Conservation (phyloP, 768 basidiomycete genomes). For the Pulveroboletus sp. region DNA sequence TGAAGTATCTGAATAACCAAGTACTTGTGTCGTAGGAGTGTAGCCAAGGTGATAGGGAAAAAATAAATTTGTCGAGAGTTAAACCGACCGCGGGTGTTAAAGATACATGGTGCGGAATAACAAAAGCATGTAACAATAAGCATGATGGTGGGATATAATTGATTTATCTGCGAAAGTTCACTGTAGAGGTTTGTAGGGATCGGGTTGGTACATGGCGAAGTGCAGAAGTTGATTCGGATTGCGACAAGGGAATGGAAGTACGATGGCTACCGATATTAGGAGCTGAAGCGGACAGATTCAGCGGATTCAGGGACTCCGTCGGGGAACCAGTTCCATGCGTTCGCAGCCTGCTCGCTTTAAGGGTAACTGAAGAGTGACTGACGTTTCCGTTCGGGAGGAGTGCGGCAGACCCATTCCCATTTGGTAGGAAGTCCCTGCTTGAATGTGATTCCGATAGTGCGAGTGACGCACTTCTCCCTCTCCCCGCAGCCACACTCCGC, state of each 20-base stretch:
- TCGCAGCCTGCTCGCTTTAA: slow-evolving; percentile 18
- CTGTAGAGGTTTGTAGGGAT: slow-evolving; percentile 9
- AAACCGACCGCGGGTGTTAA: slow-evolving; percentile 5
- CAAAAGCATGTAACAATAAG: slow-evolving; percentile 12
- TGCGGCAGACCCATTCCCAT: slow-evolving; percentile 7
- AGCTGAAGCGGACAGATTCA: slow-evolving; percentile 20
- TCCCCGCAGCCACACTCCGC: slow-evolving; percentile 48
- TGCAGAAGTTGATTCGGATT: slow-evolving; percentile 9
- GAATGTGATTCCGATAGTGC: slow-evolving; percentile 29
- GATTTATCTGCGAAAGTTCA: slow-evolving; percentile 26
- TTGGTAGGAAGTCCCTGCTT: slow-evolving; percentile 9
- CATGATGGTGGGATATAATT: slow-evolving; percentile 15
- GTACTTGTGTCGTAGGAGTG: background rate
- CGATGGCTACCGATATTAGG: slow-evolving; percentile 22
- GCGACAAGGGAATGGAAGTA: slow-evolving; percentile 7
- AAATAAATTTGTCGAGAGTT: background rate
- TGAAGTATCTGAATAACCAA: background rate
- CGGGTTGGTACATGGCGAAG: slow-evolving; percentile 11
- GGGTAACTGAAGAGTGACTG: slow-evolving; percentile 17
- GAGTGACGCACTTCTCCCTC: slow-evolving; percentile 38
- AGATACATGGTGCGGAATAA: slow-evolving; percentile 25
- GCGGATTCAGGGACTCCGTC: slow-evolving; percentile 6
- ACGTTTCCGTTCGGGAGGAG: slow-evolving; percentile 23
- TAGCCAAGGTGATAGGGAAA: background rate
- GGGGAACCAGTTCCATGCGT: slow-evolving; percentile 3